phyloP scores from a whole-genome alignment of 441 rosid genomes.

The Melastoma candidum region DNA sequence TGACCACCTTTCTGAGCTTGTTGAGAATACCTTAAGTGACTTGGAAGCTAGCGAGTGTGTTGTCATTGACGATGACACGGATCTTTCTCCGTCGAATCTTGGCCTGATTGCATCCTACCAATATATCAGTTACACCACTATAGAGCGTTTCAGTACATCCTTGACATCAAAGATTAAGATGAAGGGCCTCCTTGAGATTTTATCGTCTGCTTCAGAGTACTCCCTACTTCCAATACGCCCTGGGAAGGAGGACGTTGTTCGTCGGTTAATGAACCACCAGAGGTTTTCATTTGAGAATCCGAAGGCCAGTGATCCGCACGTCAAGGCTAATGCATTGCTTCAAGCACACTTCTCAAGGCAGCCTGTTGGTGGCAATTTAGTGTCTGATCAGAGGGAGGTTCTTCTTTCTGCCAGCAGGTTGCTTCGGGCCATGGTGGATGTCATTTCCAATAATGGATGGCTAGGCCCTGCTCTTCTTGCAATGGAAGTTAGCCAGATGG shows the following conservation, averaged over 20 bases:
- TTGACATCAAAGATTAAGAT: conserved; percentile 75
- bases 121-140: conserved; percentile 77
- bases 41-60: conserved; percentile 81
- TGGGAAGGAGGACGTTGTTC: conserved; percentile 80
- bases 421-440: conserved; percentile 90
- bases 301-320: conserved; percentile 67
- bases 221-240: conserved; percentile 63
- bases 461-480: conserved; percentile 84
- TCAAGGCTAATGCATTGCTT: conserved; percentile 82
- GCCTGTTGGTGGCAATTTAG: conserved; percentile 54
- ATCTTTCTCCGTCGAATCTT: conserved; percentile 65
- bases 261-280: conserved; percentile 78
- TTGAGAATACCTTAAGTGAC: conserved; percentile 71
- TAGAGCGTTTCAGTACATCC: conserved; percentile 82
- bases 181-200: conserved; percentile 86
- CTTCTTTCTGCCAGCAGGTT: conserved; percentile 64
- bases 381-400: conserved; percentile 75
- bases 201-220: conserved; percentile 95
- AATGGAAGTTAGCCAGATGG: conserved; percentile 98
- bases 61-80: conserved; percentile 64
- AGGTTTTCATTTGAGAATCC: conserved; percentile 85
- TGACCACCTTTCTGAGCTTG: conserved; percentile 94
- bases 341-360: conserved; percentile 94
- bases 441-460: conserved; percentile 88
- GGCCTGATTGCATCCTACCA: conserved; percentile 66